These are phyloP conservation scores for Solanum hybrid DNA, from an alignment of 305 asterid species.

Conservation along the genomic window DNA sequence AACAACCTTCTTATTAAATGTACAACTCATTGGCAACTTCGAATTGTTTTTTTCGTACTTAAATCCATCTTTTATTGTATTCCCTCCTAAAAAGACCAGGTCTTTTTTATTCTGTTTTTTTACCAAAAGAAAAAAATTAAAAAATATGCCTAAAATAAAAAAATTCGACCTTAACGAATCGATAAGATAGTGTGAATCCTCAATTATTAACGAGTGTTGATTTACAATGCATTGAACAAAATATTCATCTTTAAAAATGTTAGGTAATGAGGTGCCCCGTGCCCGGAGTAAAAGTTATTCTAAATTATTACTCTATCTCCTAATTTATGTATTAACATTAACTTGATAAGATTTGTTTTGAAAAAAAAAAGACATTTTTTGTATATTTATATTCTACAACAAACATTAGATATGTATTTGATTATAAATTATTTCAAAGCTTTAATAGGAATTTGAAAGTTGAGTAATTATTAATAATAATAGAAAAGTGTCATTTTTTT, in stretches of 20 bases:
- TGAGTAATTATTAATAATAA: too few relatives aligned
- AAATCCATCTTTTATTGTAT: not conserved
- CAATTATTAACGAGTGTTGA: not conserved
- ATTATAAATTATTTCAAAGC: too few relatives aligned
- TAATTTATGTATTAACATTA: not conserved
- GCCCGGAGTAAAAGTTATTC: not conserved
- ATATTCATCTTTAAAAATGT: not conserved
- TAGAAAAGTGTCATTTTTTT: not conserved
- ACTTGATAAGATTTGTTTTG: not conserved
- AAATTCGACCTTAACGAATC: not conserved
- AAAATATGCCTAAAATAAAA: not conserved
- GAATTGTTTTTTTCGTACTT: not conserved
- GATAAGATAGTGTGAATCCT: not conserved
- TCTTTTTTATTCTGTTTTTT: not conserved
- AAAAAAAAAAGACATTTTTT: too few relatives aligned
- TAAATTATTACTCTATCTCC: not conserved
- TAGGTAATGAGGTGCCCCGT: not conserved
- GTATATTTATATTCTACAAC: not conserved
- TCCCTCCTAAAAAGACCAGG: not conserved
- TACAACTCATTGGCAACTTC: not conserved
- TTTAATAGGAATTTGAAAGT: not conserved
- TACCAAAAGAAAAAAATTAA: not conserved
- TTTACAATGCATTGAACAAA: not conserved
- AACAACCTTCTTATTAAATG: not conserved
- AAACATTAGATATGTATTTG: not conserved